Percentiles rank a stretch among this genome's conserved stretches.
phyloP scores from a whole-genome alignment of 1,284 basidiomycete genomes.

The Malassezia brasiliensis region DNA sequence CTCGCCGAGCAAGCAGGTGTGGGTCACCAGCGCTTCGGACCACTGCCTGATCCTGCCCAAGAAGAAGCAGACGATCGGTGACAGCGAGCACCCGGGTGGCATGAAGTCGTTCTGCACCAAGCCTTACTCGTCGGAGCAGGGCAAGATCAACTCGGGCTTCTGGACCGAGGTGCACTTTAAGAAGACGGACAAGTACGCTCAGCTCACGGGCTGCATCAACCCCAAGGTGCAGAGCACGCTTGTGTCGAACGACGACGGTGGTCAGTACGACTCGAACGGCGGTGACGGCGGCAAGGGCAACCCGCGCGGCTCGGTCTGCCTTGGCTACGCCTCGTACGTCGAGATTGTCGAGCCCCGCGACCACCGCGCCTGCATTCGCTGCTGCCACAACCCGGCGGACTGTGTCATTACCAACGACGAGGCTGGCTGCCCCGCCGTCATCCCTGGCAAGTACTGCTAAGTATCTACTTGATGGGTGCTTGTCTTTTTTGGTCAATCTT shows the following conservation, averaged over 20 bases:
- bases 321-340: conserved; percentile 38
- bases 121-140: conserved; percentile 13
- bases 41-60: conserved; percentile 20
- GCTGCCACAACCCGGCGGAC: conserved; percentile 30
- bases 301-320: conserved; percentile 30
- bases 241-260: conserved; percentile 28
- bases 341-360: conserved; percentile 37
- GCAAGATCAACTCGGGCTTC: conserved; percentile 16
- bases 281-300: conserved; percentile 40
- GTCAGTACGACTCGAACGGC: conserved; percentile 44
- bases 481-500: too few species aligned
- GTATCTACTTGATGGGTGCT: too few species aligned
- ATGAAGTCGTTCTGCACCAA: conserved; percentile 15
- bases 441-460: conserved; percentile 21
- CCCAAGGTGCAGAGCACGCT: conserved; percentile 18
- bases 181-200: conserved; percentile 20
- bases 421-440: conserved; percentile 20
- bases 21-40: conserved; percentile 16
- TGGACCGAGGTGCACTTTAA: conserved; percentile 20
- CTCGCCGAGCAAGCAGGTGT: conserved; percentile 13
- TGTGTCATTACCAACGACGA: conserved; percentile 19
- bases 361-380: conserved; percentile 38
- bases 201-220: conserved; percentile 26
- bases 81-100: conserved; percentile 17
- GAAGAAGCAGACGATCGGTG: conserved; percentile 11